Conservation (phyloP, 208 protist species). For the Novymonas esmeraldas region DNA sequence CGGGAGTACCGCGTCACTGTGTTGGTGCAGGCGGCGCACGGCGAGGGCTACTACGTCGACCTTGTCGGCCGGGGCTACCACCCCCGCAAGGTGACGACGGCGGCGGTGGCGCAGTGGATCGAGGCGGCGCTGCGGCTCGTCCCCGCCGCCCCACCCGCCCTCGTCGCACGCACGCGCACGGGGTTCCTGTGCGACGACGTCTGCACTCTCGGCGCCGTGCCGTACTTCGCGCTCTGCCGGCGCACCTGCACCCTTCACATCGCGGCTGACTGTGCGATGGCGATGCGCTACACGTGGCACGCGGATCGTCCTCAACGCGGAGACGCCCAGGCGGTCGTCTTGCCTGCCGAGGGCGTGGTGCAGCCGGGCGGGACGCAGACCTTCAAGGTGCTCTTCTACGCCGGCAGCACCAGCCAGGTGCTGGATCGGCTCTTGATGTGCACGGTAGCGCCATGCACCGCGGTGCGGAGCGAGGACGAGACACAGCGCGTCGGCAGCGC, state of each 20-base stretch:
- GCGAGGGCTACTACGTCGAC: constrained; percentile 73
- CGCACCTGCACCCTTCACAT: constrained; percentile 61
- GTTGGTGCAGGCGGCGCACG: constrained; percentile 48
- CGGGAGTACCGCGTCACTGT: constrained; percentile 72
- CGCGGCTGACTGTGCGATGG: constrained; percentile 8
- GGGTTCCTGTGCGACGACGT: constrained; percentile 79
- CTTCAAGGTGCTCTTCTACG: constrained; percentile 69
- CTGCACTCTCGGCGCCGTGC: constrained; percentile 65
- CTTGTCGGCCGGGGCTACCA: constrained; percentile 85
- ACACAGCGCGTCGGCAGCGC: constrained; percentile 9
- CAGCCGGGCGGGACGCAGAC: constrained; percentile 46
- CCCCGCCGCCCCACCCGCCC: constrained; percentile 32
- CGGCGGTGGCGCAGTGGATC: constrained; percentile 34
- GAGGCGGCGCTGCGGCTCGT: constrained; percentile 60
- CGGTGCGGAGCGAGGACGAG: constrained; percentile 8
- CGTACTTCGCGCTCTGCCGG: constrained; percentile 86
- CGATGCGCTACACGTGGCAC: constrained; percentile 28
- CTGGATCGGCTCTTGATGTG: constrained; percentile 71
- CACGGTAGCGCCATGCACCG: constrained; percentile 48
- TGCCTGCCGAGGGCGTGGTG: constrained; percentile 55
- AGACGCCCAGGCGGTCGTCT: constrained; percentile 53
- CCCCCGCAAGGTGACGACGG: constrained; percentile 44
- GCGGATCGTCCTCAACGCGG: constrained; percentile 45
- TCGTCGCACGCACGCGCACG: constrained; percentile 24
- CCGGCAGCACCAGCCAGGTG: constrained; percentile 80